Evolutionary conservation across 495 filamentous ascomycete species (phyloP).

Genomic region (Penicillium riverlandense): DNA sequence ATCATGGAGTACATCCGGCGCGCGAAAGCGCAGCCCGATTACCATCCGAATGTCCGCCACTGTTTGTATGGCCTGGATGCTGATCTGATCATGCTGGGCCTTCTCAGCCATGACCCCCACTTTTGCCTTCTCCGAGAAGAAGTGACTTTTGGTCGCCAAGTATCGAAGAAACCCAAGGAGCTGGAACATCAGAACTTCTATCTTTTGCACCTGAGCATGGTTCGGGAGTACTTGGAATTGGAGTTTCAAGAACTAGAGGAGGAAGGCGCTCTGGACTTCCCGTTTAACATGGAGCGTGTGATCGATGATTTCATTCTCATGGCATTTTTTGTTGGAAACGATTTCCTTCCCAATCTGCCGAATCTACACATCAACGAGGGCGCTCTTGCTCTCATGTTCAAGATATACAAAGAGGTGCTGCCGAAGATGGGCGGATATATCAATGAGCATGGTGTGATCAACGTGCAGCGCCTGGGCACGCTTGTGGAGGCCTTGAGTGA

Average conservation of each 20-base stretch:
- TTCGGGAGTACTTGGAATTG: conserved; percentile 91
- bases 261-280: conserved; percentile 64
- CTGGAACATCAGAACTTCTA: conserved; percentile 99
- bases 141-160: conserved; percentile 89
- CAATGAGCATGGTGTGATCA: conserved; percentile 89
- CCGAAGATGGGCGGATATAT: conserved; percentile 91
- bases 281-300: conserved; percentile 90
- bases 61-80: conserved; percentile 97
- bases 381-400: conserved; percentile 92
- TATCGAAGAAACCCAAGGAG: conserved; percentile 83
- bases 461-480: conserved; percentile 67
- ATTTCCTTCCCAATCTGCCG: conserved; percentile 95
- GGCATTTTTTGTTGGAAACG: conserved; percentile 99
- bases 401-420: conserved; percentile 85
- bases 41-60: conserved; percentile 92
- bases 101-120: conserved; percentile 95
- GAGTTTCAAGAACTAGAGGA: conserved; percentile 92
- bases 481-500: conserved; percentile 77
- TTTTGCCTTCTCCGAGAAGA: conserved; percentile 97
- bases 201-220: conserved; percentile 92
- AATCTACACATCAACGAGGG: conserved; percentile 98
- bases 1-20: conserved; percentile 99
- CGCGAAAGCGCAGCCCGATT: conserved; percentile 88
- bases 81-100: conserved; percentile 96
- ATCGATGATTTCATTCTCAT: conserved; percentile 99